Base-by-base conservation (phyloP, 768 basidiomycete species). In the Auricularia sp. region DNA sequence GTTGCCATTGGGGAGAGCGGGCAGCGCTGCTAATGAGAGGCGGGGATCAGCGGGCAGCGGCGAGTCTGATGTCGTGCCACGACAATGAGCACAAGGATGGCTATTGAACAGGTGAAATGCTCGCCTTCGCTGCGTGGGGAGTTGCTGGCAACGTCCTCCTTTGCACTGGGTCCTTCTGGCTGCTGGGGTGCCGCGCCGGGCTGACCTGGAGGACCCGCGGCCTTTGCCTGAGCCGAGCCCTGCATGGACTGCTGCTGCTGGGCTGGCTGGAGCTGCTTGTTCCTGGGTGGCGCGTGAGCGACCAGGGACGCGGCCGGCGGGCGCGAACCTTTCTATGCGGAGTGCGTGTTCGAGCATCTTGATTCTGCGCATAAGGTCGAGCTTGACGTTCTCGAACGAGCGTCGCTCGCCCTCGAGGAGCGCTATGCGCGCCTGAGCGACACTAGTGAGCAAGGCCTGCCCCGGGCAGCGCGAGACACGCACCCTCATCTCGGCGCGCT, bases 271-370 rank as follows among this genome's bases (percentile, higher is more conserved):
- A 92, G 82, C 75, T 93, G 91, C 76, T 92, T 93, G 70, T 90
- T 89, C 70, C 91, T 93, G 73, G 64, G 65, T 21, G 33, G 36
- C 21, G 24, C 47, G 56, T 61, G 63, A 70, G 56, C 39, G 34
- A 21, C 14, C 35, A 33, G 54, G 29, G 47, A 54, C 64, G 54
- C 24, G 66, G 63, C 35, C 33, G 18, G 47, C 62, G 67, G n/a
- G 39, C 42, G 80, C 84, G 71, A 68, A 97, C 95, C 97, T 87
- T 79, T 99, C 97, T 80, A 95, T 87, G 59, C 94, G 87, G 61
- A 99, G 80, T 47, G 96, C 97, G 76, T 94, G 98, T 77, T 99
- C 97, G 62, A 99, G 85, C 96, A 99, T 97, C 84, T 97, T 97
- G 69, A 98, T 97, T 66, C 97, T 86, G 67, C 95, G 86, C 84